A percentile compares a stretch with the other conserved stretches of the same genome.
Conservation (phyloP, 2,329 filamentous ascomycete genomes). For the Penicillium corylophilum region DNA sequence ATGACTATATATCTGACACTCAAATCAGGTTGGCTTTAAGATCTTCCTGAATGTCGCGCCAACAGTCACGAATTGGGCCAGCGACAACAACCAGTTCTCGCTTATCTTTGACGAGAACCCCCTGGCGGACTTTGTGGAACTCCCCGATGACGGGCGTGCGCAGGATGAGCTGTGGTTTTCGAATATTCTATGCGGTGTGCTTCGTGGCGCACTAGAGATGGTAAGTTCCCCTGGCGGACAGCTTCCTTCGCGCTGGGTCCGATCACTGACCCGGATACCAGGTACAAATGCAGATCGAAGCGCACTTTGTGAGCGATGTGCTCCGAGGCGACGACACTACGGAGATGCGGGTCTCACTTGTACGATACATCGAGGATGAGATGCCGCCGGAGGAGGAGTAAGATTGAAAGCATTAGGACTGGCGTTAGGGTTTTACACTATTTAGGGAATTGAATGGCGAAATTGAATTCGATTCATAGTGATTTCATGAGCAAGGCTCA, state of each 20-base stretch:
- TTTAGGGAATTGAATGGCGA: neutral
- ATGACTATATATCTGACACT: conserved; percentile 4
- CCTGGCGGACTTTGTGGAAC: conserved; percentile 92
- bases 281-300: conserved; percentile 97
- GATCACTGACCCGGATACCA: conserved; percentile 33
- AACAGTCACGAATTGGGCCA: conserved; percentile 90
- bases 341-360: conserved; percentile 89
- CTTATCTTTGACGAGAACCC: conserved; percentile 97
- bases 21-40: conserved; percentile 84
- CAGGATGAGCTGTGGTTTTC: conserved; percentile 99
- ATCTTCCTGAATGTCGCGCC: conserved; percentile 98
- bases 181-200: conserved; percentile 90
- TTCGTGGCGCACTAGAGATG: conserved; percentile 93
- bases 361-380: conserved; percentile 96
- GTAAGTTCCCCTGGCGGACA: conserved; percentile 50
- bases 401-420: neutral
- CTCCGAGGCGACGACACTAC: conserved; percentile 92
- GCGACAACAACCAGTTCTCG: conserved; percentile 94
- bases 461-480: neutral
- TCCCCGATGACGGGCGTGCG: conserved; percentile 90
- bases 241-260: conserved; percentile 15
- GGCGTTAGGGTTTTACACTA: conserved; percentile 22
- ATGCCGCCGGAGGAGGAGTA: conserved; percentile 93
- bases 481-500: neutral
- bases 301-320: conserved; percentile 92